Percentiles rank a stretch among this genome's conserved stretches.
These are phyloP conservation scores for Hexamita inflata DNA, from an alignment of 208 protist species.

Conservation along the genomic window DNA sequence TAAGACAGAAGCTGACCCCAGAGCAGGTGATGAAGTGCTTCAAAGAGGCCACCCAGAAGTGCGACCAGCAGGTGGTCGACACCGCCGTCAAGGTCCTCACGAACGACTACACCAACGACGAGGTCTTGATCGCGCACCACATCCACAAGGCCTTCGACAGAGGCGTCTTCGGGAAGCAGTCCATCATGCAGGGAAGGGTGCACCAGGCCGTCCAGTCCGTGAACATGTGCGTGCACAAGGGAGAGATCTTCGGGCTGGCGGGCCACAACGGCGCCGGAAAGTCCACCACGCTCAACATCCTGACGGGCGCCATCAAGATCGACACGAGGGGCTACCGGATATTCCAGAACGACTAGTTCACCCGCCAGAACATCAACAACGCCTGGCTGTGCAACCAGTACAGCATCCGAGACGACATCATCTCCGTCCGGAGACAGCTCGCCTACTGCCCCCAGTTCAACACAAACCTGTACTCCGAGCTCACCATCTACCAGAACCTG, in stretches of 20 bases:
- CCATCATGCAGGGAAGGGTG: no score
- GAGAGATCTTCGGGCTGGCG: slow-evolving; percentile 33
- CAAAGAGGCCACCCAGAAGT: no score
- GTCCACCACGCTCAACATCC: background rate
- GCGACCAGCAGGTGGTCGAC: no score
- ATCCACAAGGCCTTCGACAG: no score
- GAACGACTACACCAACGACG: no score
- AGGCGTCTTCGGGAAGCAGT: no score
- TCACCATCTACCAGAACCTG: slow-evolving; percentile 7
- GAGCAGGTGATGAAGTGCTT: no score
- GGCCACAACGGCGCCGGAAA: slow-evolving; percentile 24
- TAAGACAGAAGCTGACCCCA: no score
- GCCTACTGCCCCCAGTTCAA: slow-evolving; percentile 14
- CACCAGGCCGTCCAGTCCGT: background rate
- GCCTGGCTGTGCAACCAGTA: background rate
- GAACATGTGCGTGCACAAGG: background rate
- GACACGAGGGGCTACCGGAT: background rate
- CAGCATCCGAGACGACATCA: slow-evolving; percentile 12
- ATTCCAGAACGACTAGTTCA: background rate
- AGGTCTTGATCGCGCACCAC: no score
- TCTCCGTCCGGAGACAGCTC: background rate
- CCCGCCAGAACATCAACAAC: background rate
- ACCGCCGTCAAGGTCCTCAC: no score
- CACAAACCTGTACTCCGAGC: slow-evolving; percentile 1
- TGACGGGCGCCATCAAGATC: background rate